A percentile compares a stretch with the other conserved stretches of the same genome.
Evolutionary conservation across 2,329 filamentous ascomycete species (phyloP).

Genomic region (Fusarium sp.): DNA sequence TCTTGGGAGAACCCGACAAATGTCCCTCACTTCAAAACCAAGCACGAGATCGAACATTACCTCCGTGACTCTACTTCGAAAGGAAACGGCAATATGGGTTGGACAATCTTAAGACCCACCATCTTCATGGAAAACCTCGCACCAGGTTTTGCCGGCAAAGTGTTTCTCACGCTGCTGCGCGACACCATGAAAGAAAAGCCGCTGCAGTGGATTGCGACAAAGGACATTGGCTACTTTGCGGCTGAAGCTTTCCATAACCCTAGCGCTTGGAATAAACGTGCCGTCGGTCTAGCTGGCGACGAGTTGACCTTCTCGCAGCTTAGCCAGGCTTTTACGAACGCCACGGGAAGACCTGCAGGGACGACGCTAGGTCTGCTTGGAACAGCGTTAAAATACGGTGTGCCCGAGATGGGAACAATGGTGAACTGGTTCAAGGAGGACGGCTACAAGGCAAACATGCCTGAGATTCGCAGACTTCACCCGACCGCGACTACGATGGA

Average conservation of each 20-base stretch:
- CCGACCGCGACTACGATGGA: constrained; percentile 26
- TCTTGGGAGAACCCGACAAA: constrained; percentile 44
- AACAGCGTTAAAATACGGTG: constrained; percentile 24
- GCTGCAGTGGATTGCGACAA: constrained; percentile 31
- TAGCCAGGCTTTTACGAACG: constrained; percentile 12
- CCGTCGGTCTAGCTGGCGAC: constrained; percentile 26
- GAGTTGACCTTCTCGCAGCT: constrained; percentile 33
- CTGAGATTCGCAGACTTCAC: constrained; percentile 26
- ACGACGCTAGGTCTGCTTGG: constrained; percentile 30
- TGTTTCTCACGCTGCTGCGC: constrained; percentile 52
- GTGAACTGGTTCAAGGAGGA: constrained; percentile 36
- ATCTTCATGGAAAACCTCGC: constrained; percentile 60
- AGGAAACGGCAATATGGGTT: constrained; percentile 47
- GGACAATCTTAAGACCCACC: constrained; percentile 58
- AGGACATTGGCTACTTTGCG: constrained; percentile 33
- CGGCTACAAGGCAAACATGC: constrained; percentile 30
- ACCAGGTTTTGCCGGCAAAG: constrained; percentile 49
- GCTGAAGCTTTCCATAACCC: constrained; percentile 17
- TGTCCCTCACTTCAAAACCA: constrained; percentile 44
- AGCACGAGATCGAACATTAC: constrained; percentile 33
- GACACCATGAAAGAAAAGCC: constrained; percentile 49
- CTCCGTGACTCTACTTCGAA: constrained; percentile 24
- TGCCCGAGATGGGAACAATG: constrained; percentile 34
- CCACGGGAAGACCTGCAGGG: constrained; percentile 9
- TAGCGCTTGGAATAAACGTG: constrained; percentile 3